Conservation (phyloP, 2,329 filamentous ascomycete genomes). For the Berkeleyomyces rouxiae region DNA sequence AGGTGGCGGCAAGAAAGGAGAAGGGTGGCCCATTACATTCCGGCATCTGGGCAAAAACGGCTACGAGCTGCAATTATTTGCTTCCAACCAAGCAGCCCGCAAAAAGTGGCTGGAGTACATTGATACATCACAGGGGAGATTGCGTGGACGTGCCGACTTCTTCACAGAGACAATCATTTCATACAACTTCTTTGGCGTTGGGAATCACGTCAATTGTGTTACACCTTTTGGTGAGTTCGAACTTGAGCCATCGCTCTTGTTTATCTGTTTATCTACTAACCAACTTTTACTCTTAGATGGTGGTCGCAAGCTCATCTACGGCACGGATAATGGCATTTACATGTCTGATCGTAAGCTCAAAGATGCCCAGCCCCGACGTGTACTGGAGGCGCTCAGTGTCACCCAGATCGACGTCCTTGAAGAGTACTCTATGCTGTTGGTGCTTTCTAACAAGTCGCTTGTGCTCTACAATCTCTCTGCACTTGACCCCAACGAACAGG, state of each 20-base stretch:
- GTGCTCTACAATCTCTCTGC: slow-evolving; percentile 79
- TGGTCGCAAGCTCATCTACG: slow-evolving; percentile 83
- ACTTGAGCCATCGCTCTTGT: slow-evolving; percentile 13
- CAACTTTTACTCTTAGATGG: slow-evolving; percentile 45
- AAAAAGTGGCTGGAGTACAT: slow-evolving; percentile 98
- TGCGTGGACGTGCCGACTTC: slow-evolving; percentile 78
- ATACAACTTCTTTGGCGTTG: slow-evolving; percentile 40
- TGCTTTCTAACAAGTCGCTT: slow-evolving; percentile 83
- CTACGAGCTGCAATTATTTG: slow-evolving; percentile 81
- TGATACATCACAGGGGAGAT: slow-evolving; percentile 70
- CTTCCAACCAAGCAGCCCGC: slow-evolving; percentile 66
- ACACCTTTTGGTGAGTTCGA: slow-evolving; percentile 63
- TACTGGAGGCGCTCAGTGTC: slow-evolving; percentile 72
- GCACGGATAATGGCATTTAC: slow-evolving; percentile 87
- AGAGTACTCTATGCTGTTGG: slow-evolving; percentile 80
- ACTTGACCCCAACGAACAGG: slow-evolving; percentile 67
- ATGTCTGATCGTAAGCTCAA: slow-evolving; percentile 81
- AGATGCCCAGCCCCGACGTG: slow-evolving; percentile 62
- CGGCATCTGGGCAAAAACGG: slow-evolving; percentile 88
- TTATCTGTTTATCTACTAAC: slow-evolving; percentile 15
- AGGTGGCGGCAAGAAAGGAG: slow-evolving; percentile 37
- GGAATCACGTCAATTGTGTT: slow-evolving; percentile 85
- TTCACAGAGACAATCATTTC: slow-evolving; percentile 57
- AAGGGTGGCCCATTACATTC: slow-evolving; percentile 91
- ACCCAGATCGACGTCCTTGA: slow-evolving; percentile 94